These are phyloP conservation scores for Sporothrix luriei DNA, from an alignment of 2,329 filamentous ascomycete genomes.

Conservation along the genomic window DNA sequence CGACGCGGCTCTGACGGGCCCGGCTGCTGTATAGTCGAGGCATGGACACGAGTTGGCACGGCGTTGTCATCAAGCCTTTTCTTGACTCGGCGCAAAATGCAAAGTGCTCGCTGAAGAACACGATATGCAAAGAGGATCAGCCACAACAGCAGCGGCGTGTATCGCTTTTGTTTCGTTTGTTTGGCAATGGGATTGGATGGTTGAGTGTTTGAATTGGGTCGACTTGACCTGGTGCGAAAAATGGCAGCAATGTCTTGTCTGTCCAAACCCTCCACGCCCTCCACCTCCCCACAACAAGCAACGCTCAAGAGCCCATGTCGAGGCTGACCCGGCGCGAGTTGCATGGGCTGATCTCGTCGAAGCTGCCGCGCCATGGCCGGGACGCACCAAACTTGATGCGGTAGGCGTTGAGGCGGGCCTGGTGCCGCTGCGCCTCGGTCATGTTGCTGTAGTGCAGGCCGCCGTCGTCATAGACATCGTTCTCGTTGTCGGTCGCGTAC, in stretches of 20 bases:
- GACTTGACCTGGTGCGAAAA: not conserved
- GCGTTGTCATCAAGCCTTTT: not conserved
- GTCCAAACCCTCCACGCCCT: no score
- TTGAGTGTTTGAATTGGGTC: not conserved
- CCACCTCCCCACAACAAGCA: not conserved
- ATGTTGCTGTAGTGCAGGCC: slow-evolving; percentile 22
- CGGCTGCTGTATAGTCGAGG: not conserved
- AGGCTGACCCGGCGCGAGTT: slow-evolving; percentile 43
- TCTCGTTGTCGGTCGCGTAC: slow-evolving; percentile 31
- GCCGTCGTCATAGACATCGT: slow-evolving; percentile 21
- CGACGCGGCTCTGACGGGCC: not conserved
- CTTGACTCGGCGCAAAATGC: not conserved
- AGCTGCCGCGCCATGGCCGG: slow-evolving; percentile 34
- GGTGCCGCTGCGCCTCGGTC: slow-evolving; percentile 46
- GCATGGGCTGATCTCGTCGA: slow-evolving; percentile 49
- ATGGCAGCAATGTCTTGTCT: not conserved
- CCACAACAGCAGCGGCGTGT: not conserved
- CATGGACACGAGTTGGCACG: no score
- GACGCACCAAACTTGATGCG: slow-evolving; percentile 50
- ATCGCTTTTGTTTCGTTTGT: not conserved
- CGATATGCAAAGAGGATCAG: not conserved
- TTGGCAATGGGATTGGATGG: no score
- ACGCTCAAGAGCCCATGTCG: slow-evolving; percentile 5
- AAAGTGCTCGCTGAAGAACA: slow-evolving; percentile 15
- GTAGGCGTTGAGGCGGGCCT: slow-evolving; percentile 52